Base-by-base conservation (phyloP, 768 basidiomycete genomes). In the Phaffia tasmanica region DNA sequence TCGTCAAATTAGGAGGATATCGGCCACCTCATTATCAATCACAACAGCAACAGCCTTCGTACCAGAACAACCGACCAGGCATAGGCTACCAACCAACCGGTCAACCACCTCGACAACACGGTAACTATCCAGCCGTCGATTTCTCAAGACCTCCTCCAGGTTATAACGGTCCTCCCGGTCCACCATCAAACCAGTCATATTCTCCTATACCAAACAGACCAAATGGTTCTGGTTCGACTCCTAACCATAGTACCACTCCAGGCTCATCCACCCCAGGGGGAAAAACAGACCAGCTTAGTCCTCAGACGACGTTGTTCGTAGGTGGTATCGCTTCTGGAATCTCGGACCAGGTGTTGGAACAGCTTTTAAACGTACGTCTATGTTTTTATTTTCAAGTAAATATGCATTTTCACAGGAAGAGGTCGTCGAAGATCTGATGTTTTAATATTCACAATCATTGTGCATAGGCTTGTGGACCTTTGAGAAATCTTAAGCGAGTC, bases 301-400 rank as follows among this genome's bases (percentile, higher is more conserved):
- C 58, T 25, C 63, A 64, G 68, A 83, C 85, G 0, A 84, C 83
- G 0, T 80, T 94, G 2, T 97, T 95, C 72, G 85, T 97, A n/a
- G 92, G 92, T 14, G 88, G 89, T 69, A 97, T 97, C 76, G 89
- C 92, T 6, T 88, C 89, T 42, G 92, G 92, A 5, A 89, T 95
- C 72, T 86, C 85, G 0, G 90, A 97, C 75, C 70, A 77, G 0
- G 91, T 88, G 69, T 77, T 97, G 53, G 89, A 88, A 73, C 81
- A 82, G 69, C 80, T 97, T 57, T 81, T 97, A 23, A 77, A 80
- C 68, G 91, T 91, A 73, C 72, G 86, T 80, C n/a, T 46, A 1
- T 19, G 55, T 25, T 29, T 64, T n/a, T n/a, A 35, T 30, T 27
- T 54, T 48, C 25, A 48, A 21, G 5, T 25, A 56, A 58, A 18